Percentiles rank a stretch among this genome's conserved stretches.
Evolutionary conservation across 371 early-diverging fungal genomes (phyloP).

Genomic region (Enterospora canceri): DNA sequence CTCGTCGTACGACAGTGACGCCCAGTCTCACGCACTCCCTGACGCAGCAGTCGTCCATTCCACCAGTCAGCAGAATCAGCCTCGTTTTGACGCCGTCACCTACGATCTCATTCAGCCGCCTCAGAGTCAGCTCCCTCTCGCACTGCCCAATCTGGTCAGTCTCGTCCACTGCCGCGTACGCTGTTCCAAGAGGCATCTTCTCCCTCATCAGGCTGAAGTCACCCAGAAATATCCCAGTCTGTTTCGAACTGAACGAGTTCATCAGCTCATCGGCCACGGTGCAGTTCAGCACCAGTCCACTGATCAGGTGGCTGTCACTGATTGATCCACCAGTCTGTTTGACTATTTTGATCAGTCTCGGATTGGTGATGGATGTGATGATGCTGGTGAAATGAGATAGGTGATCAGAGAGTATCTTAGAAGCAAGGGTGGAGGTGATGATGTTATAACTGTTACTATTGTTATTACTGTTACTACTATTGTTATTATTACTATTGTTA

Average conservation of each 20-base stretch:
- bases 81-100: constrained; percentile 85
- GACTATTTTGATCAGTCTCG: constrained; percentile 88
- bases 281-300: constrained; percentile 90
- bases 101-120: constrained; percentile 81
- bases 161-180: constrained; percentile 86
- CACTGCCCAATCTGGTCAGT: constrained; percentile 87
- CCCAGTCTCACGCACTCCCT: constrained; percentile 86
- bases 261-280: constrained; percentile 69
- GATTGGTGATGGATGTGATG: constrained; percentile 63
- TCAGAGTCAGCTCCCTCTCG: constrained; percentile 83
- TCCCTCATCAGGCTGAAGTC: constrained; percentile 96
- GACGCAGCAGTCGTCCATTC: constrained; percentile 92
- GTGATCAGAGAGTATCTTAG: constrained; percentile 81
- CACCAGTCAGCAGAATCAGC: constrained; percentile 94
- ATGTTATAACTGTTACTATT: constrained; percentile 79
- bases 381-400: constrained; percentile 83
- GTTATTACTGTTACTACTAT: constrained; percentile 72
- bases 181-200: constrained; percentile 90
- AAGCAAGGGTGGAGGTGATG: constrained; percentile 90
- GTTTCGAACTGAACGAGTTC: constrained; percentile 55
- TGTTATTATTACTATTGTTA: constrained; percentile 60
- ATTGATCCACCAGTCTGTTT: constrained; percentile 94
- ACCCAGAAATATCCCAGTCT: constrained; percentile 70
- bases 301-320: constrained; percentile 72
- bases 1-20: constrained; percentile 81